These are phyloP conservation scores for Larix sibirica DNA, from an alignment of 83 land plant species.

Conservation along the genomic window DNA sequence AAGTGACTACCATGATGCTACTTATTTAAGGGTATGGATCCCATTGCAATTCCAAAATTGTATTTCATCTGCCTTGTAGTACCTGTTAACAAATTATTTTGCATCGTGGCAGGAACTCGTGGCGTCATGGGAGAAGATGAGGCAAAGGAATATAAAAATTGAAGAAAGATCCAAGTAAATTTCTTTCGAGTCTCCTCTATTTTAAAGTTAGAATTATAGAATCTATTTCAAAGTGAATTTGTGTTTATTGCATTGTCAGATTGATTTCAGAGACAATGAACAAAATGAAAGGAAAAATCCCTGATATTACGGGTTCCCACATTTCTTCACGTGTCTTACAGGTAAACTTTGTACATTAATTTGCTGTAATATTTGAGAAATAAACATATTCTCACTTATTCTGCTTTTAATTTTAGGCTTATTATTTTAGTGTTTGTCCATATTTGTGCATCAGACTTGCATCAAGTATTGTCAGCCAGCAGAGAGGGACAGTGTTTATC, in stretches of 20 bases:
- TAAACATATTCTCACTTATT: not conserved
- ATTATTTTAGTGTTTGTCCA: conserved; percentile 13
- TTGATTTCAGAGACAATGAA: conserved; percentile 62
- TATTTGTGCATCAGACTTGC: conserved; percentile 63
- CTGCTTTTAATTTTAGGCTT: not conserved
- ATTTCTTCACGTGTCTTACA: conserved; percentile 89
- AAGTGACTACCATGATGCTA: no score
- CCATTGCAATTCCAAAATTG: no score
- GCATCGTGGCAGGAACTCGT: conserved; percentile 55
- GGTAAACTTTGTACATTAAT: conserved; percentile 29
- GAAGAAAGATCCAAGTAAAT: no score
- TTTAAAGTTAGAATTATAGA: no score
- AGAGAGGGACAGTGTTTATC: conserved; percentile 77
- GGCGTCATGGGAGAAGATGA: conserved; percentile 68
- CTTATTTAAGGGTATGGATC: no score
- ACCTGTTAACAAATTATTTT: not conserved
- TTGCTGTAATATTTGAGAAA: no score
- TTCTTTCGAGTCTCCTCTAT: no score
- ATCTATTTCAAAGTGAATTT: no score
- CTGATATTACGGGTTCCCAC: conserved; percentile 86
- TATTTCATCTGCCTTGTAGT: not conserved
- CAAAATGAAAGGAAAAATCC: conserved; percentile 89
- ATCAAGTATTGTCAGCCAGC: conserved; percentile 72
- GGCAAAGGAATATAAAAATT: no score
- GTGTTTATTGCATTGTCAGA: no score